phyloP scores from a whole-genome alignment of 2,329 filamentous ascomycete species.

The Cladosporium sp. region DNA sequence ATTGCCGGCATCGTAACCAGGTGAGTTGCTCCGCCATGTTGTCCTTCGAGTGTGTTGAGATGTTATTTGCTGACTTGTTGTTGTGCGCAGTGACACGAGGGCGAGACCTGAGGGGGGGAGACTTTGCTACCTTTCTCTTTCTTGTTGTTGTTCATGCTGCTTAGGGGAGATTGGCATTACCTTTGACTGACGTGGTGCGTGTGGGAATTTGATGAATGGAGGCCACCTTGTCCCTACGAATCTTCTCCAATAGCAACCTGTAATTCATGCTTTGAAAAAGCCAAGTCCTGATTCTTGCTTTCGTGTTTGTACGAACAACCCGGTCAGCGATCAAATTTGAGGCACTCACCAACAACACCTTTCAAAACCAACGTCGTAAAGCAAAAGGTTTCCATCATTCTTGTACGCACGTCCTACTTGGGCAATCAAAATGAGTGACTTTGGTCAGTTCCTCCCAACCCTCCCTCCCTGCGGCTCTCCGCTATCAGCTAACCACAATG shows the following conservation, averaged over 20 bases:
- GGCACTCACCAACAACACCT: not conserved
- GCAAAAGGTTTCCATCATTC: not conserved
- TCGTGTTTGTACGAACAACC: not conserved
- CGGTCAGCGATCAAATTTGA: not conserved
- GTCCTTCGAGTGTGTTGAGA: not conserved
- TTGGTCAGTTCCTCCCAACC: constrained; percentile 21
- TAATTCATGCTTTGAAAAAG: not conserved
- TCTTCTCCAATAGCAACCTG: not conserved
- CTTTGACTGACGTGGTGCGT: not conserved
- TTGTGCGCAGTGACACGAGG: not conserved
- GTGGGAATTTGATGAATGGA: not conserved
- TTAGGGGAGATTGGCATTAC: not conserved
- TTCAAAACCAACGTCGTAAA: not conserved
- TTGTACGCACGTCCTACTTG: not conserved
- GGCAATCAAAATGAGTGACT: constrained; percentile 28
- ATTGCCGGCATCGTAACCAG: not conserved
- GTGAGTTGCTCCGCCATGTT: not conserved
- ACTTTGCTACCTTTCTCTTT: not conserved
- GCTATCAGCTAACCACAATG: not conserved
- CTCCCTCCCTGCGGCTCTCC: not conserved
- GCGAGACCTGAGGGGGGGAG: not conserved
- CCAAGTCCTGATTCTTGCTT: too few relatives aligned
- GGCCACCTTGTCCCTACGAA: not conserved
- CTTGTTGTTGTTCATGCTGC: not conserved
- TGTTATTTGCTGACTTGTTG: not conserved